Evolutionary conservation across 257 asterid species (phyloP).

Genomic region (Forsythia suspensa): DNA sequence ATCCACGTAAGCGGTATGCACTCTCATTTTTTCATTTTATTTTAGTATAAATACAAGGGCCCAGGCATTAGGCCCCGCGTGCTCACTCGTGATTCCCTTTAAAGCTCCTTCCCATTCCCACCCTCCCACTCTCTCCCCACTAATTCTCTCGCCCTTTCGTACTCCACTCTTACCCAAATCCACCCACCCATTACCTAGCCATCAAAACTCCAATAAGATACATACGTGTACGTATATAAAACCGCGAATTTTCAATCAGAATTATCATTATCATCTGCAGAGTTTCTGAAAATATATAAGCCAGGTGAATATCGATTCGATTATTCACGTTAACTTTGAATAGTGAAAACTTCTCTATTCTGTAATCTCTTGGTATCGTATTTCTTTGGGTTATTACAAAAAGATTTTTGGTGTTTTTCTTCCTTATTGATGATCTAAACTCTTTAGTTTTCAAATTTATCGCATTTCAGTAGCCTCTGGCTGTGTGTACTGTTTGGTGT

Average conservation of each 20-base stretch:
- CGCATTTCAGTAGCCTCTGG: background rate
- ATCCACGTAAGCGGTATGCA: background rate
- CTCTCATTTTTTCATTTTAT: background rate
- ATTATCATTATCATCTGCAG: background rate
- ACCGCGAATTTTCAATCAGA: background rate
- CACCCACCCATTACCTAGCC: background rate
- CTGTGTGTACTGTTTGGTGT: background rate
- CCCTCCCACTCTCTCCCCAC: constrained; percentile 24
- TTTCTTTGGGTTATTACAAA: background rate
- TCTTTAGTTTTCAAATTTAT: too few relatives aligned
- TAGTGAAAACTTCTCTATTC: background rate
- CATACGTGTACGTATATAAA: background rate
- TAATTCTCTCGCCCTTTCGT: background rate
- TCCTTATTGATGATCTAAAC: too few relatives aligned
- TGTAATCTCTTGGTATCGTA: background rate
- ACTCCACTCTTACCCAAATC: background rate
- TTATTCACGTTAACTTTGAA: background rate
- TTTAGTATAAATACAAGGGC: background rate
- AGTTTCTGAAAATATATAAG: background rate
- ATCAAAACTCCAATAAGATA: background rate
- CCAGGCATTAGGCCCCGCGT: constrained; percentile 24
- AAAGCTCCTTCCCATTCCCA: constrained; percentile 31
- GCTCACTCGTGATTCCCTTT: constrained; percentile 38
- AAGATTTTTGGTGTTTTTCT: too few relatives aligned
- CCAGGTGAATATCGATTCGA: background rate